A percentile compares a stretch with the other conserved stretches of the same genome.
Evolutionary conservation across 1,139 yeast species (phyloP).

Genomic region (Meyerozyma sp.): DNA sequence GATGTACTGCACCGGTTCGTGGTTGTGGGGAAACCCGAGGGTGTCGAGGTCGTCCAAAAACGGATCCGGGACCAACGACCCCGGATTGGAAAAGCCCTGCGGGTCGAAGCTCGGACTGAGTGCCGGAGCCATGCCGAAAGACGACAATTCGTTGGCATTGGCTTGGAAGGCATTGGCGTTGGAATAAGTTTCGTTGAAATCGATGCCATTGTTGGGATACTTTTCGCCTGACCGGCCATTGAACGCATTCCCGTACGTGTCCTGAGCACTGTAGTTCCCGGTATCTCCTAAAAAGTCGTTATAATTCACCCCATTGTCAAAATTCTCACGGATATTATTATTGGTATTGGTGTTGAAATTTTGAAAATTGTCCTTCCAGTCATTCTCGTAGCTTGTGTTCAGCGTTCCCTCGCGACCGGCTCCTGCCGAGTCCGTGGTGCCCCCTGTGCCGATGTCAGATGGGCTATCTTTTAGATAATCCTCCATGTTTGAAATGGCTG

Average conservation of each 20-base stretch:
- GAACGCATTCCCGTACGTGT: neutral
- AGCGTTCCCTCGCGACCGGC: neutral
- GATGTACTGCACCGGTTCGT: constrained; percentile 5
- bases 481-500: constrained; percentile 19
- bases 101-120: constrained; percentile 4
- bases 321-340: constrained; percentile 3
- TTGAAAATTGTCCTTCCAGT: constrained; percentile 1
- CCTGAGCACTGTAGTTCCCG: neutral
- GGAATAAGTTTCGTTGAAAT: neutral
- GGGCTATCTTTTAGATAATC: constrained; percentile 37
- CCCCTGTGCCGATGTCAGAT: constrained; percentile 13
- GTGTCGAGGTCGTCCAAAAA: constrained; percentile 1
- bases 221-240: neutral
- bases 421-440: neutral
- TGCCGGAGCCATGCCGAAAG: neutral
- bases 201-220: neutral
- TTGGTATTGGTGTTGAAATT: constrained; percentile 2
- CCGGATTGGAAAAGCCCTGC: constrained; percentile 4
- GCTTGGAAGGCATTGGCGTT: neutral
- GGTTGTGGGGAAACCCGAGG: constrained; percentile 5
- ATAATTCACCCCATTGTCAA: constrained; percentile 4
- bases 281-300: constrained; percentile 3
- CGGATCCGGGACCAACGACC: constrained; percentile 1
- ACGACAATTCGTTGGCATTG: neutral
- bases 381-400: neutral